Evolutionary conservation across 805 yeast species (phyloP), one percentile per base, ranked within the genome.

Genomic region (Pichia thaimueangensis): DNA sequence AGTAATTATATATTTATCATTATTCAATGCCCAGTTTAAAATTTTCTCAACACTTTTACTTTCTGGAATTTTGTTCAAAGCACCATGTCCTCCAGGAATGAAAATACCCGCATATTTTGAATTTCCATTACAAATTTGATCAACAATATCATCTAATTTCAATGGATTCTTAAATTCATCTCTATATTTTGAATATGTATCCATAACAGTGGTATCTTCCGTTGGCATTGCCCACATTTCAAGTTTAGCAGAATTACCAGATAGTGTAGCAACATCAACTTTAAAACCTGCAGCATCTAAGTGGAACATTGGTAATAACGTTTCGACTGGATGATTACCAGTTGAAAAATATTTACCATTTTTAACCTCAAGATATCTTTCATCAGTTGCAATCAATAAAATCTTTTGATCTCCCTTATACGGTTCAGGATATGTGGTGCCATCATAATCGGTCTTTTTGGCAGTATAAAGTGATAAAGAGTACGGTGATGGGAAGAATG

Each of bases 181-280:
- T 33, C 35, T n/a, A 17, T 41, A 33, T 13, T 41, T 31, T 8
- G 28, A 30, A 28, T 31, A 36, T 4, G 45, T 44, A 9, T 25
- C 27, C 41, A 44, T 30, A n/a, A 41, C 41, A 9, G 41, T 31
- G 10, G 23, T 22, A 22, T 44, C 46, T 28, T 44, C 47, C 12
- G 35, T 35, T 35, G 47, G 45, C 41, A 44, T 28, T 6, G 47
- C 47, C 47, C 47, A 44, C 38, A 31, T 23, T 41, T 44, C 47
- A 12, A 44, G 25, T 17, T 44, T 44, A 3, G 22, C 47, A 12
- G 47, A 38, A 25, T 36, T 41, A 25, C 47, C 44, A 1, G 47
- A 44, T 20, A 44, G 24, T 3, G 47, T 44, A 9, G 45, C 41
- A 41, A 44, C 25, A 24, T 44, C 47, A 23, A 44, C 15, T 24